phyloP scores from a whole-genome alignment of 2,329 filamentous ascomycete species.

The Paracorniculantispora psalliotae region DNA sequence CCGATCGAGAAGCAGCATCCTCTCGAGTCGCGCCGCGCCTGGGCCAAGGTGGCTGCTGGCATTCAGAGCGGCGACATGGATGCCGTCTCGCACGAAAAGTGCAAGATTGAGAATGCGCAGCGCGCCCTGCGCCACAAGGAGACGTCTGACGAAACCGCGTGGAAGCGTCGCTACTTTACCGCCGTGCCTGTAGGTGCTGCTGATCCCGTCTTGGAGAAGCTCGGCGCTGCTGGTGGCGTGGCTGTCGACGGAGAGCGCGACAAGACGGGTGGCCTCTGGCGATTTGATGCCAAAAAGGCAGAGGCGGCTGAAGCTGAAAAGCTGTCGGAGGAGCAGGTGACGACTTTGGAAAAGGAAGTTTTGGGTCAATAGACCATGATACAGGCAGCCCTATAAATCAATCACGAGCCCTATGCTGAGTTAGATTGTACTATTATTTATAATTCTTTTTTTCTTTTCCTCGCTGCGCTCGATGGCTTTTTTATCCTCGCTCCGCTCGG shows the following conservation, averaged over 20 bases:
- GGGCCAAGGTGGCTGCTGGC: slow-evolving; percentile 77
- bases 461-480: not conserved
- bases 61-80: slow-evolving; percentile 84
- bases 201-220: slow-evolving; percentile 40
- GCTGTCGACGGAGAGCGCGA: slow-evolving; percentile 49
- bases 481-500: not conserved
- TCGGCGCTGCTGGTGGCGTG: slow-evolving; percentile 45
- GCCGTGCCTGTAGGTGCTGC: slow-evolving; percentile 32
- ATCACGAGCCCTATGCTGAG: not conserved
- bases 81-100: slow-evolving; percentile 70
- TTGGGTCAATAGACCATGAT: slow-evolving; percentile 30
- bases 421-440: slow-evolving; percentile 1
- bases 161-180: slow-evolving; percentile 82
- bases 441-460: not conserved
- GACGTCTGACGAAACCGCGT: slow-evolving; percentile 66
- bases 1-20: slow-evolving; percentile 76
- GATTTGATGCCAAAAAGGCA: slow-evolving; percentile 48
- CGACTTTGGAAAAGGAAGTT: slow-evolving; percentile 41
- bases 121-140: slow-evolving; percentile 69
- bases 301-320: slow-evolving; percentile 31
- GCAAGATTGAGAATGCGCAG: slow-evolving; percentile 85
- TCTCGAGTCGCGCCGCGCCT: slow-evolving; percentile 82
- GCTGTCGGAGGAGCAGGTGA: slow-evolving; percentile 35
- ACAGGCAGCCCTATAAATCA: not conserved
- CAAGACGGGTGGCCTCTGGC: slow-evolving; percentile 58